These are phyloP conservation scores for Jackrogersella minutella DNA, from an alignment of 495 filamentous ascomycete species.

Conservation along the genomic window DNA sequence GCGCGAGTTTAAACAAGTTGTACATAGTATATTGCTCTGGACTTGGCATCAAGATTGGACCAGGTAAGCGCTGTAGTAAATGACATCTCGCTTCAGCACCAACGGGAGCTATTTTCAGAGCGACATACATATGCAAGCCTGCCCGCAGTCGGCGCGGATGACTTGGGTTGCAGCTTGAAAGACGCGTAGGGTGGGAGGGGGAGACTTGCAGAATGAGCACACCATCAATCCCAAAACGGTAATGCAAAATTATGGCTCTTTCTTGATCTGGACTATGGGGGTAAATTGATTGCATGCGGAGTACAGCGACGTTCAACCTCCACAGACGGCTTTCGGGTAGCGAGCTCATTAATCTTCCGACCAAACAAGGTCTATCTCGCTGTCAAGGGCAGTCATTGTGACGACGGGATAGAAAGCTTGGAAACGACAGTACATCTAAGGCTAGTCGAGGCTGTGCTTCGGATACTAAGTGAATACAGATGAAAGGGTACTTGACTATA, in stretches of 20 bases:
- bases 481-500: slow-evolving; percentile 1
- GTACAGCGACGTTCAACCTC: slow-evolving; percentile 31
- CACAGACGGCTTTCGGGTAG: slow-evolving; percentile 27
- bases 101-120: slow-evolving; percentile 45
- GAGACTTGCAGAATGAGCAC: slow-evolving; percentile 32
- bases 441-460: slow-evolving; percentile 4
- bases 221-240: slow-evolving; percentile 35
- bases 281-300: slow-evolving; percentile 41
- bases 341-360: slow-evolving; percentile 38
- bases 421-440: slow-evolving; percentile 7
- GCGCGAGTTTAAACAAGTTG: slow-evolving; percentile 26
- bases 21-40: slow-evolving; percentile 38
- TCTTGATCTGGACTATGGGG: slow-evolving; percentile 37
- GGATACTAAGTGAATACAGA: not conserved
- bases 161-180: slow-evolving; percentile 28
- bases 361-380: slow-evolving; percentile 12
- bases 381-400: slow-evolving; percentile 11
- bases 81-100: slow-evolving; percentile 43
- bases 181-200: slow-evolving; percentile 23
- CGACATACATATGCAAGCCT: slow-evolving; percentile 38
- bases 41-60: slow-evolving; percentile 43
- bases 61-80: slow-evolving; percentile 36
- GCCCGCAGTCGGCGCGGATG: slow-evolving; percentile 38
- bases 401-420: slow-evolving; percentile 24
- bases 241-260: slow-evolving; percentile 28